Evolutionary conservation across 441 rosid genomes (phyloP), one percentile per base, ranked within the genome.

Genomic region (Pelargonium myrrhifolium): DNA sequence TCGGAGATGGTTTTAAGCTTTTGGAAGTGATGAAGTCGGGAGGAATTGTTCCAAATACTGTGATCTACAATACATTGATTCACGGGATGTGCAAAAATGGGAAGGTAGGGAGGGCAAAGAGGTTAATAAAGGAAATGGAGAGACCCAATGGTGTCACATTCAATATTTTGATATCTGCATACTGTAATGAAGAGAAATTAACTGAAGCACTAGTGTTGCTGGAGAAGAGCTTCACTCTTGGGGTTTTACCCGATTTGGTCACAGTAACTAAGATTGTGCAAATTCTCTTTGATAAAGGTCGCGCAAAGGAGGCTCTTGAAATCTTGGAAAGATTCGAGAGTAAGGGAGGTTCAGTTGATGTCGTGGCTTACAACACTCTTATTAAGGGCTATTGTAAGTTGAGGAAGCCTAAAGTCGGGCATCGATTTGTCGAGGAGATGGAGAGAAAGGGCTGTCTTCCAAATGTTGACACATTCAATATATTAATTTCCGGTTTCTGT

Each of bases 31-130:
- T 90, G 76, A 89, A 89, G 84, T 78, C 83, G 0, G 69, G 81
- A 9, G 78, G 79, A 39, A 42, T 84, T 45, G 65, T 65, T 75
- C 96, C 91, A 3, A 87, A 81, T 55, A 61, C 82, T 55, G 91
- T 93, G 73, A 72, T 87, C 24, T 89, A 89, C 56, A 93, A 89
- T 77, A 87, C 94, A 0, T 78, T 93, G 80, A 82, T 93, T 65
- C 83, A 86, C 35, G 86, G 85, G 4, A 84, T 90, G 58, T 88
- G 94, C 69, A 88, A 74, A 79, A 90, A 86, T 21, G 91, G 81
- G 21, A 93, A 93, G 76, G 83, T 86, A 4, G 98, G 96, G 67
- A 84, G 96, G 79, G 94, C 96, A 3, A 84, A 86, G 78, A 88
- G 94, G 76, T 82, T 90, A 68, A 84, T 89, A 91, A 80, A 75